These are phyloP conservation scores for Corylus avellana DNA, from an alignment of 306 rosid species.

Conservation along the genomic window DNA sequence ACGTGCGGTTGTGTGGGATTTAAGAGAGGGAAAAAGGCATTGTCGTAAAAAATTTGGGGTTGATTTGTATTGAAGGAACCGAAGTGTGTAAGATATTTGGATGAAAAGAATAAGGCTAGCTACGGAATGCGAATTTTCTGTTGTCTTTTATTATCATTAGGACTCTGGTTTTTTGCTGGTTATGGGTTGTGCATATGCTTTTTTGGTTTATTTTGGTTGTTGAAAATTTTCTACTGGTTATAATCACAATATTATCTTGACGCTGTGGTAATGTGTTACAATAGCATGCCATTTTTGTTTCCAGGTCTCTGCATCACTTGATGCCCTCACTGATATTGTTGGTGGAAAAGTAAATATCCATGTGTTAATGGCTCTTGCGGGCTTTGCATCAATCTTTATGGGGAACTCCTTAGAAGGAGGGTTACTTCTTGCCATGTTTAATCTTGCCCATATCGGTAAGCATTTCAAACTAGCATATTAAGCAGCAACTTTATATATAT, in stretches of 20 bases:
- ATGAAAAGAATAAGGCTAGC: background rate
- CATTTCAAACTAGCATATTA: constrained; percentile 10
- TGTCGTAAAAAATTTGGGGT: background rate
- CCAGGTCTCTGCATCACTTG: constrained; percentile 92
- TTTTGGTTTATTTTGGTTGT: background rate
- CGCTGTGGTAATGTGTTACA: constrained; percentile 13
- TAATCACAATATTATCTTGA: background rate
- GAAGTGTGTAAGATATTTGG: background rate
- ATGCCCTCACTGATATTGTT: constrained; percentile 74
- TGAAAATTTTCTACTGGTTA: background rate
- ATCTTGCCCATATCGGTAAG: constrained; percentile 93
- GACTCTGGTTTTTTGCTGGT: background rate
- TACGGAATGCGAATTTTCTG: background rate
- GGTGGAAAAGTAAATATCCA: constrained; percentile 95
- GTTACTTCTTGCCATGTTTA: constrained; percentile 93
- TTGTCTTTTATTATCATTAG: background rate
- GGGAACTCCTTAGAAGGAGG: constrained; percentile 98
- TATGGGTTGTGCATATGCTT: background rate
- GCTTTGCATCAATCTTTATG: constrained; percentile 88
- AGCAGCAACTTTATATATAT: background rate
- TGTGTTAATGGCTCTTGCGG: constrained; percentile 95
- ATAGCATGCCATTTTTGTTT: constrained; percentile 17
- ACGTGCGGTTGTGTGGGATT: background rate
- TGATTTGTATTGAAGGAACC: background rate
- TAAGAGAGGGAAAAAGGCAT: background rate